Percentiles rank a stretch among this genome's conserved stretches.
Evolutionary conservation across 2,329 filamentous ascomycete genomes (phyloP).

Genomic region (Fusarium algeriense): DNA sequence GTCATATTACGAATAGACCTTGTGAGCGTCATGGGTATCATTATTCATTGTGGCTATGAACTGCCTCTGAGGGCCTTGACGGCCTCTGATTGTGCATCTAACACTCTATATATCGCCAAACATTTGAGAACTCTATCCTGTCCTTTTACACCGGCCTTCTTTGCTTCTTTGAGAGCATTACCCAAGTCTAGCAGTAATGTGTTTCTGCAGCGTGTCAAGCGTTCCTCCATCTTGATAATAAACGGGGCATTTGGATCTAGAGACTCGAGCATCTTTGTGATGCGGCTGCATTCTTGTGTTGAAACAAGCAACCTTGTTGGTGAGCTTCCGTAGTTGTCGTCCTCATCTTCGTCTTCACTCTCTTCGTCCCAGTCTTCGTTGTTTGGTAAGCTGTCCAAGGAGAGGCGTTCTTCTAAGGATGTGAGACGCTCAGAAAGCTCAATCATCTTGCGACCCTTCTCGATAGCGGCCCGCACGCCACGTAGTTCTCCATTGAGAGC

Average conservation of each 20-base stretch:
- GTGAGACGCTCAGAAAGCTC: conserved; percentile 74
- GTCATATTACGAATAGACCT: conserved; percentile 47
- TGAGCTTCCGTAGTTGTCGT: conserved; percentile 58
- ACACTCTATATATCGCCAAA: conserved; percentile 64
- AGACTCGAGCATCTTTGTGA: conserved; percentile 57
- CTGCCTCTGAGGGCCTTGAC: conserved; percentile 61
- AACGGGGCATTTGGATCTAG: conserved; percentile 63
- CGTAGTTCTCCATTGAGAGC: conserved; percentile 74
- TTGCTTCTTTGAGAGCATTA: conserved; percentile 61
- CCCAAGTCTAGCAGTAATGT: conserved; percentile 68
- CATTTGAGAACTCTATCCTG: conserved; percentile 63
- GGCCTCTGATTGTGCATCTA: conserved; percentile 66
- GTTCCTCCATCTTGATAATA: conserved; percentile 65
- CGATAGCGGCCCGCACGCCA: conserved; percentile 72
- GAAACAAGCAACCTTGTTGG: conserved; percentile 60
- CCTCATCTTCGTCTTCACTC: conserved; percentile 57
- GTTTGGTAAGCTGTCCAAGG: conserved; percentile 60
- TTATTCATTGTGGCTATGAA: conserved; percentile 43
- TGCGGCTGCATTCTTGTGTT: conserved; percentile 59
- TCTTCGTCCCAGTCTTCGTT: conserved; percentile 52
- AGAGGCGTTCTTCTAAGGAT: conserved; percentile 72
- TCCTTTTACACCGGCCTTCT: conserved; percentile 57
- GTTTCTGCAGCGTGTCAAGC: conserved; percentile 65
- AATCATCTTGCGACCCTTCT: conserved; percentile 70
- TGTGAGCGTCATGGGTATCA: conserved; percentile 48